These are phyloP conservation scores for Choricystis sp. DNA, from an alignment of 139 green algal genomes.

Conservation along the genomic window DNA sequence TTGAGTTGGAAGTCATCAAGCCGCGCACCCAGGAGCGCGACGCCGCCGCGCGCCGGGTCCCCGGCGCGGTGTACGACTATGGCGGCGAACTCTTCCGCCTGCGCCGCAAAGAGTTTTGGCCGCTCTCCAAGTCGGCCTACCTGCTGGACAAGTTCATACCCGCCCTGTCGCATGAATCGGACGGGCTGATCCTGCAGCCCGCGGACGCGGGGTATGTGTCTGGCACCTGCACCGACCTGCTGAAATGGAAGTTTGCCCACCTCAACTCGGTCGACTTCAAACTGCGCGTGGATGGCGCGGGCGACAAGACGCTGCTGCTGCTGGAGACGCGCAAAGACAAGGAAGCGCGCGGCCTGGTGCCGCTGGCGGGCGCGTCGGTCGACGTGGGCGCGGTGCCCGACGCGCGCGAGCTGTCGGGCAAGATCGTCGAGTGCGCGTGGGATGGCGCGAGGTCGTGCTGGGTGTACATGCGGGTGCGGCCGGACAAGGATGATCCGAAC, in stretches of 20 bases:
- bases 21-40: constrained; percentile 34
- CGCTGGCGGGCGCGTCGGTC: constrained; percentile 12
- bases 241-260: constrained; percentile 95
- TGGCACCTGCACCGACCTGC: constrained; percentile 65
- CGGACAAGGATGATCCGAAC: constrained; percentile 74
- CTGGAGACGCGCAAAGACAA: constrained; percentile 6
- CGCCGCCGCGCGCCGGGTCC: background rate
- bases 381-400: constrained; percentile 18
- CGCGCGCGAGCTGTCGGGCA: constrained; percentile 16
- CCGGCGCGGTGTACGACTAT: constrained; percentile 25
- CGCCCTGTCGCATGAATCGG: constrained; percentile 67
- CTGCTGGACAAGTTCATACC: constrained; percentile 65
- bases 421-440: constrained; percentile 73
- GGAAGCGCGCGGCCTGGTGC: no score
- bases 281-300: constrained; percentile 14
- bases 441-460: constrained; percentile 34
- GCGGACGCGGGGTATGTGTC: constrained; percentile 54
- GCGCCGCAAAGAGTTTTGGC: constrained; percentile 79
- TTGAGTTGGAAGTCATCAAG: constrained; percentile 26
- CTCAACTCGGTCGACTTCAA: constrained; percentile 95
- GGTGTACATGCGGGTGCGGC: constrained; percentile 64
- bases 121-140: constrained; percentile 24
- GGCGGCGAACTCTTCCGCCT: constrained; percentile 50
- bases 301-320: constrained; percentile 3
- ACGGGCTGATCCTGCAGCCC: constrained; percentile 84